A percentile compares a stretch with the other conserved stretches of the same genome.
Evolutionary conservation across 148 eudicot genomes (phyloP).

Genomic region (Cornus controversa): DNA sequence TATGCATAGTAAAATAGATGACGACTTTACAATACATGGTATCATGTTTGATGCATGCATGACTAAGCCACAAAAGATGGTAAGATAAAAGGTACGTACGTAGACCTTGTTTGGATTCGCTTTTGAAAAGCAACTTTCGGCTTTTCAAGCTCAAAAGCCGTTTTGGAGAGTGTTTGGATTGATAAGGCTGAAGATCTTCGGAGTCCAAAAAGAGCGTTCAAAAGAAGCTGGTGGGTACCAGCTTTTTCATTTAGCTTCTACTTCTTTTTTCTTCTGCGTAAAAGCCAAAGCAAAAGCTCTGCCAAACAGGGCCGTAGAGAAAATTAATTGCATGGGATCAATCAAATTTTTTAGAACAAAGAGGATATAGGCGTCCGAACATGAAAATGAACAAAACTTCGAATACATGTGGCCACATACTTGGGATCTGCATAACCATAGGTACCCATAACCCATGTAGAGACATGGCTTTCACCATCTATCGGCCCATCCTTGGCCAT

Average conservation of each 20-base stretch:
- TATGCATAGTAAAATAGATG: background rate
- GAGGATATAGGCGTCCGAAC: background rate
- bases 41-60: background rate
- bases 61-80: background rate
- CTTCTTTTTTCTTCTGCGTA: too few species aligned
- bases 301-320: too few species aligned
- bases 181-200: too few species aligned
- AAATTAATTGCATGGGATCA: too few species aligned
- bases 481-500: conserved; percentile 82
- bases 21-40: background rate
- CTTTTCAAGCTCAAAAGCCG: too few species aligned
- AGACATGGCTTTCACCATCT: conserved; percentile 68
- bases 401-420: conserved; percentile 51
- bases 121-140: too few species aligned
- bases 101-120: too few species aligned
- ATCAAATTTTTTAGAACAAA: background rate
- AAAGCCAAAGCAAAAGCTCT: too few species aligned
- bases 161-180: too few species aligned
- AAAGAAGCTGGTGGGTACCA: too few species aligned
- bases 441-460: conserved; percentile 82
- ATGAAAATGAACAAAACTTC: background rate
- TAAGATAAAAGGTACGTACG: background rate
- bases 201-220: too few species aligned
- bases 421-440: conserved; percentile 62
- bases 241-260: too few species aligned